Evolutionary conservation across 2,329 filamentous ascomycete species (phyloP), one percentile per base, ranked within the genome.

Genomic region (Claviceps africana): DNA sequence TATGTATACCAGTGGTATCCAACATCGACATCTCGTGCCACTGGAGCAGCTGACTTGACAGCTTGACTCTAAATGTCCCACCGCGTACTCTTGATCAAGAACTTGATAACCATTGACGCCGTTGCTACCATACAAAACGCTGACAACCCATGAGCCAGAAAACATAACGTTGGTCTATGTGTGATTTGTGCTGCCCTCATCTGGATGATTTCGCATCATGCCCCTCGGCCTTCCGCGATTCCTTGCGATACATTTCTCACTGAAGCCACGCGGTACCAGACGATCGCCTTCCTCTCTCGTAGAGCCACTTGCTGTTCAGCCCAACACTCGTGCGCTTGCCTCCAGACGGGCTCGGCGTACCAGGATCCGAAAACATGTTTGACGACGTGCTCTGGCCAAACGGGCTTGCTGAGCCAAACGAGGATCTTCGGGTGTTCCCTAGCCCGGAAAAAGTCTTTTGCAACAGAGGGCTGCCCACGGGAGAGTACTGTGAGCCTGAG

Each of bases 261-360:
- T 66, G 62, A 48, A 62, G 58, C 67, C 70, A 74, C 33, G 67
- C 62, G 52, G 65, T 73, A 11, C 72, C 65, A 50, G 75, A 72
- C 58, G 76, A 70, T 64, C 81, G 65, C 64, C 82, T 72, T 60
- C 86, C 85, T 69, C 83, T 87, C 67, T 96, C 88, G 64, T 95
- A 97, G 55, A 96, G 68, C 91, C 91, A 97, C 70, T 93, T 95
- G 71, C 82, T 95, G 68, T 91, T 96, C 63, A 96, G 64, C 0
- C 82, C 82, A 50, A 94, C 81, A 58, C 81, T 89, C 43, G 83
- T 82, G 53, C 81, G 78, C 70, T 85, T 88, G 39, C 77, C 75
- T 6, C 73, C 69, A 6, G 70, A 70, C 1, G 87, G 86, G 57
- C 82, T 90, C 1, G 86, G 86, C 19, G 84, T 83, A 15, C 77